These are phyloP conservation scores for Yamadazyma dushanensis DNA, from an alignment of 1,139 yeast genomes.

Conservation along the genomic window DNA sequence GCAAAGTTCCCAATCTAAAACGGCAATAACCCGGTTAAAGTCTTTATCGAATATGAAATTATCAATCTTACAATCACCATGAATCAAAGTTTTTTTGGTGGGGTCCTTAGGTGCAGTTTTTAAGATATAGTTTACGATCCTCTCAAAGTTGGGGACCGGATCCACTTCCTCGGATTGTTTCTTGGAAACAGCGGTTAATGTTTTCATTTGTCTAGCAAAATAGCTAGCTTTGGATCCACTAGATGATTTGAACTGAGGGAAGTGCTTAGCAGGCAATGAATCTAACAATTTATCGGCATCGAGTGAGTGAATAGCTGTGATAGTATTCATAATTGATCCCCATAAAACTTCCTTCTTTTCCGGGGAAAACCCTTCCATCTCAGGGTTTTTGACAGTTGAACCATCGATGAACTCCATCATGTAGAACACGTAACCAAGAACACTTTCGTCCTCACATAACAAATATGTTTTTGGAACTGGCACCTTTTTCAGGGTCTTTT, in stretches of 20 bases:
- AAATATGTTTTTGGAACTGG: conserved; percentile 51
- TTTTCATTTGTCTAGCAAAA: conserved; percentile 56
- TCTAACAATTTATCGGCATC: conserved; percentile 47
- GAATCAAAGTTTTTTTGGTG: conserved; percentile 48
- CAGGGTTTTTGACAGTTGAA: conserved; percentile 57
- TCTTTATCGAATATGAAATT: conserved; percentile 56
- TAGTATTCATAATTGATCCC: conserved; percentile 52
- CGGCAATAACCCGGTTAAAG: conserved; percentile 52
- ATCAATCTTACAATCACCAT: conserved; percentile 71
- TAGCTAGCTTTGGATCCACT: conserved; percentile 28
- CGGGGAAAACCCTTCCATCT: conserved; percentile 39
- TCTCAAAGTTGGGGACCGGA: conserved; percentile 50
- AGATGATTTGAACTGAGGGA: conserved; percentile 43
- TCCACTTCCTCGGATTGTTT: conserved; percentile 54
- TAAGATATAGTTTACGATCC: conserved; percentile 44
- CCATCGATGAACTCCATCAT: conserved; percentile 64
- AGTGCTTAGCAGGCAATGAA: conserved; percentile 46
- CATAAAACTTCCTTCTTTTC: conserved; percentile 35
- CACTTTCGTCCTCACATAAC: conserved; percentile 53
- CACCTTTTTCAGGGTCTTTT: conserved; percentile 29
- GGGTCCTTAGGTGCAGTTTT: conserved; percentile 51
- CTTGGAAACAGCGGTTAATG: conserved; percentile 47
- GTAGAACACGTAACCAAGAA: conserved; percentile 55
- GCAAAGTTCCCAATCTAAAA: conserved; percentile 70
- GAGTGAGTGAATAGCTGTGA: conserved; percentile 53